Conservation (phyloP, 768 basidiomycete genomes). For the Lentinus brumalis region DNA sequence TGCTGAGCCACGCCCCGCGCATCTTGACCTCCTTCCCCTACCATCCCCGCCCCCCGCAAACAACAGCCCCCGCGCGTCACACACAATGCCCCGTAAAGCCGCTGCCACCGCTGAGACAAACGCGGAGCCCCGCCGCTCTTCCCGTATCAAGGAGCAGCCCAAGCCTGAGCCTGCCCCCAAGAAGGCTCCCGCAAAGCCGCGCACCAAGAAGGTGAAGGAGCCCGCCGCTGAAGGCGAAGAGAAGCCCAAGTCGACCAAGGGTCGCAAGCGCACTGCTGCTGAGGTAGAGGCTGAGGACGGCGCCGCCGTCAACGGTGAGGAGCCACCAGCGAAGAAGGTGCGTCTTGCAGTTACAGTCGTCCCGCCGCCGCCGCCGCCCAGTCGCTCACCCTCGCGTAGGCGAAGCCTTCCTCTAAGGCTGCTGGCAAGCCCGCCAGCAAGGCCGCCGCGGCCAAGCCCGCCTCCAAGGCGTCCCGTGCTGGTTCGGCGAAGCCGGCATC, state of each 20-base stretch:
- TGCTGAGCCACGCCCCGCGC: constrained; percentile 25
- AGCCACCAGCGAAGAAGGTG: constrained; percentile 70
- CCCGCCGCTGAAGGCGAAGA: constrained; percentile 30
- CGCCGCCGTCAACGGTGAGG: constrained; percentile 38
- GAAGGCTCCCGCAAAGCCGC: constrained; percentile 66
- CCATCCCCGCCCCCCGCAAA: constrained; percentile 18
- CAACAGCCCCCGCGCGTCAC: constrained; percentile 4
- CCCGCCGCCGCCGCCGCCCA: constrained; percentile 11
- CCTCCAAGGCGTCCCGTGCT: constrained; percentile 31
- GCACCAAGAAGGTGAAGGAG: constrained; percentile 46
- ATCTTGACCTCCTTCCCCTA: constrained; percentile 23
- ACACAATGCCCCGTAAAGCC: constrained; percentile 71
- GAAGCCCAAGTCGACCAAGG: constrained; percentile 46
- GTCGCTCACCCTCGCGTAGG: constrained; percentile 29
- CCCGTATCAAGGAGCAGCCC: constrained; percentile 73
- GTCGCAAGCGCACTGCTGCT: constrained; percentile 55
- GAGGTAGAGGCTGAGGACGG: constrained; percentile 44
- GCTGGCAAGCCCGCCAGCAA: constrained; percentile 36
- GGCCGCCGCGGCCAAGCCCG: constrained; percentile 36
- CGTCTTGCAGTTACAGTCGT: background rate
- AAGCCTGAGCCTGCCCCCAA: constrained; percentile 53
- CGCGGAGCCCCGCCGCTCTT: constrained; percentile 67
- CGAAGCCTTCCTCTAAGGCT: constrained; percentile 45
- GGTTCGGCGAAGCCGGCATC: constrained; percentile 43
- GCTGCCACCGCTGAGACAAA: constrained; percentile 46